Evolutionary conservation across 805 yeast genomes (phyloP).

Genomic region (Candida parachauliodes): DNA sequence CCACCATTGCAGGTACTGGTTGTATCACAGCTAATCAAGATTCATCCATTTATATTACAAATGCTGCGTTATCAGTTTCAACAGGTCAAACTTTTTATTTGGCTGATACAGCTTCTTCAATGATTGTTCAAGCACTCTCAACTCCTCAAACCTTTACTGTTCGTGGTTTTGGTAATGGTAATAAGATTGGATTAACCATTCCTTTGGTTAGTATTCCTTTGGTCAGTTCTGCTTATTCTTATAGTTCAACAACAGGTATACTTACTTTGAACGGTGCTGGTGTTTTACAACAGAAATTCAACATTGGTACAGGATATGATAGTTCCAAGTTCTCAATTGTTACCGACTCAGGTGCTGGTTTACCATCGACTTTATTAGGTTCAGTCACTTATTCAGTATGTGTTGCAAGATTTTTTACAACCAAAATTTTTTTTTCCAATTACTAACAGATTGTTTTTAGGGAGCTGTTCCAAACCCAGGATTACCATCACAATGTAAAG

Average conservation of each 20-base stretch:
- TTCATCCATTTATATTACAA: constrained; percentile 13
- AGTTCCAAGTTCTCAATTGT: constrained; percentile 10
- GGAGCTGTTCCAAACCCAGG: constrained; percentile 18
- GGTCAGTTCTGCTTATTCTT: constrained; percentile 1
- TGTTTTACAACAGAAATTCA: constrained; percentile 11
- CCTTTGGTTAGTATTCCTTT: constrained; percentile 8
- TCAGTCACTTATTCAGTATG: constrained; percentile 15
- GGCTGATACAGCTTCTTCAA: constrained; percentile 15
- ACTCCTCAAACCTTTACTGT: constrained; percentile 18
- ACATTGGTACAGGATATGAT: constrained; percentile 23
- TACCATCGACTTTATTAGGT: constrained; percentile 15
- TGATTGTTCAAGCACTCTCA: constrained; percentile 15
- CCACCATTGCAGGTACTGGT: constrained; percentile 21
- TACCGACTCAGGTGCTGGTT: constrained; percentile 17
- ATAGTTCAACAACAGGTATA: constrained; percentile 17
- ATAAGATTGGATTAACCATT: constrained; percentile 15
- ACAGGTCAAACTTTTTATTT: constrained; percentile 17
- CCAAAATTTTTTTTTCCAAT: too few species aligned
- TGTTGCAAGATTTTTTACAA: background rate
- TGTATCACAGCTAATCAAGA: constrained; percentile 14
- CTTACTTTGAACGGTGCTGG: constrained; percentile 14
- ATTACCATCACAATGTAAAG: constrained; percentile 18
- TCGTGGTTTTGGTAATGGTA: constrained; percentile 24
- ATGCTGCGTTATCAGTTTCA: constrained; percentile 13
- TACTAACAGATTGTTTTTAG: constrained; percentile 7